These are phyloP conservation scores for Mortierella sp. DNA, from an alignment of 371 early-diverging fungal genomes.

Conservation along the genomic window DNA sequence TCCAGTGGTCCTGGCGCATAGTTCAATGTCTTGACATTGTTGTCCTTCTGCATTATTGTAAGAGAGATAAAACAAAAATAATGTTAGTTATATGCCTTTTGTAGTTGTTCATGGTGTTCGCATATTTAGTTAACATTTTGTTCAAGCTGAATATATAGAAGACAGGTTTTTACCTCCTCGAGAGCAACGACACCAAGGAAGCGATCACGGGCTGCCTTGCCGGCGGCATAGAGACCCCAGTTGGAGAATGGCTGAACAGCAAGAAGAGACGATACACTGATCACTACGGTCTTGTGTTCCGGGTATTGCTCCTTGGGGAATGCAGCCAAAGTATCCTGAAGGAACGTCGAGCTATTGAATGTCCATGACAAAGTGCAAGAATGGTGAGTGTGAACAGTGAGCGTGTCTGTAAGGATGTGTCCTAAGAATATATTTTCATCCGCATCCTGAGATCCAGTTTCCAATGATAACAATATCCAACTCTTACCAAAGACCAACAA, in stretches of 20 bases:
- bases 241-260: conserved; percentile 84
- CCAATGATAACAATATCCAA: background rate
- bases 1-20: conserved; percentile 96
- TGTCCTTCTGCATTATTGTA: conserved; percentile 22
- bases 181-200: conserved; percentile 75
- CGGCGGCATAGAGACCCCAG: conserved; percentile 89
- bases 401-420: too few species aligned
- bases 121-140: too few species aligned
- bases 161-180: conserved; percentile 63
- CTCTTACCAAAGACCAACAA: conserved; percentile 64
- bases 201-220: conserved; percentile 94
- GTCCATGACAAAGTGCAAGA: background rate
- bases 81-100: background rate
- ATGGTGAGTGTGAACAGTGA: too few species aligned
- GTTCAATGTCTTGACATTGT: conserved; percentile 75
- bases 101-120: too few species aligned
- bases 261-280: conserved; percentile 89
- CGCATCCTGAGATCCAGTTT: background rate
- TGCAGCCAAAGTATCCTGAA: conserved; percentile 50
- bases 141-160: too few species aligned
- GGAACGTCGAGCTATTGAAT: conserved; percentile 55
- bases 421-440: background rate
- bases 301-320: conserved; percentile 41
- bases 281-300: conserved; percentile 62
- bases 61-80: background rate